Base-by-base conservation (phyloP, 2,329 filamentous ascomycete species). In the Dryadomyces quercivorus region DNA sequence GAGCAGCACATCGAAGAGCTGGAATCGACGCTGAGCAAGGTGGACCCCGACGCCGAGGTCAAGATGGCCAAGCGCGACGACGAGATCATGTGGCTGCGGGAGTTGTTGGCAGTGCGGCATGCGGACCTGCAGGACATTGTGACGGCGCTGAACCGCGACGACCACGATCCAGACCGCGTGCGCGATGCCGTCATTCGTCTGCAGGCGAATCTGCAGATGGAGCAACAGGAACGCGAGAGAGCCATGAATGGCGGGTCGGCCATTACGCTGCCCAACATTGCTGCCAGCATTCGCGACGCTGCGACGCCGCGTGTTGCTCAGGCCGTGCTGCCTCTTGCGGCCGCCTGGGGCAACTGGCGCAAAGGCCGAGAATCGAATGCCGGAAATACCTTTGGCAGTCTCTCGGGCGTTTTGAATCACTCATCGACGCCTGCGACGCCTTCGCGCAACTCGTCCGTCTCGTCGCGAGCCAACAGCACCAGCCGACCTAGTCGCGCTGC, bases 321-420 rank as follows among this genome's bases (percentile, higher is more conserved):
- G 65, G 86, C 85, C 4, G 85, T 95, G 22, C 88, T 80, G 1
- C 81, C 81, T 22, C 67, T 84, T 42, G 80, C 89, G n/a, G 89
- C 90, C n/a, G 92, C 90, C n/a, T 95, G 91, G 81, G 91, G 89
- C 49, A 95, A 85, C 68, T 96, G 92, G 92, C 84, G 91, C 52
- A 92, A 86, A 66, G 80, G 78, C 16, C 77, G 75, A 61, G 78
- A 80, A 55, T 70, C 70, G 6, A 70, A 47, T 13, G 55, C 59
- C 5, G 46, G 34, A 31, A 31, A 31, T 8, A 31, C 46, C 16
- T 72, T 76, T 59, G 66, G 67, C 54, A 71, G 72, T 63, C 63
- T 81, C 46, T 73, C 80, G 52, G 69, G 74, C 12, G 70, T 68
- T 26, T 62, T 74, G 42, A 70, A 31, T 31, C 26, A 69, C 51